Evolutionary conservation across 805 yeast genomes (phyloP), one percentile per base, ranked within the genome.

Genomic region (Priceomyces carsonii): DNA sequence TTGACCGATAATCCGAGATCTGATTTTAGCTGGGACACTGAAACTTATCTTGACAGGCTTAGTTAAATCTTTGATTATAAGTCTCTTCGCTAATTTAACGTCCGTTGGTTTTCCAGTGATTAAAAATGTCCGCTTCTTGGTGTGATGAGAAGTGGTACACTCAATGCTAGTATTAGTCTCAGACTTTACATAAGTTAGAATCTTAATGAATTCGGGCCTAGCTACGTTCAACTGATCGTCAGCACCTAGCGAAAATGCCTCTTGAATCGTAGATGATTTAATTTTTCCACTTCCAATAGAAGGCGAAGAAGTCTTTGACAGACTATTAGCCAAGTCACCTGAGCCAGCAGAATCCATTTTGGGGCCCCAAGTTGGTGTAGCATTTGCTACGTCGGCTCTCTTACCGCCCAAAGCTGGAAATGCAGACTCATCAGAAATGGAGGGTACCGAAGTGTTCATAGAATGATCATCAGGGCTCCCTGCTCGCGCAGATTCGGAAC

Each of bases 1-100:
- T 28, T 90, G 74, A 40, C 98, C 98, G 62, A 90, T 90, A 39
- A 90, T 77, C 32, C 77, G 75, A 6, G 95, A 75, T 61, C 93
- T 77, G 39, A 86, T 73, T 47, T 76, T 77, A 9, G 90, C 76
- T 20, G 98, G 97, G 35, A 90, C 77, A 19, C 71, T 57, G 54
- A 90, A 76, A 19, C 69, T 61, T 31, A 77, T 63, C 5, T 63
- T 65, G 38, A 83, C 77, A 36, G 95, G 95, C 57, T 81, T 83
- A 24, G 95, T 82, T 55, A 91, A 72, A 48, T 78, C 82, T 53
- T 79, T 81, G 42, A 85, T 73, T 38, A 91, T 73, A 44, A 84
- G 85, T 44, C 87, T 75, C 59, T 82, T 83, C 38, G 95, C 96
- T 29, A 61, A 65, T 36, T 68, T 71, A 37, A 87, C 89, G 35